Evolutionary conservation across 352 stramenopile genomes (phyloP).

Genomic region (Phytophthora brassicae): DNA sequence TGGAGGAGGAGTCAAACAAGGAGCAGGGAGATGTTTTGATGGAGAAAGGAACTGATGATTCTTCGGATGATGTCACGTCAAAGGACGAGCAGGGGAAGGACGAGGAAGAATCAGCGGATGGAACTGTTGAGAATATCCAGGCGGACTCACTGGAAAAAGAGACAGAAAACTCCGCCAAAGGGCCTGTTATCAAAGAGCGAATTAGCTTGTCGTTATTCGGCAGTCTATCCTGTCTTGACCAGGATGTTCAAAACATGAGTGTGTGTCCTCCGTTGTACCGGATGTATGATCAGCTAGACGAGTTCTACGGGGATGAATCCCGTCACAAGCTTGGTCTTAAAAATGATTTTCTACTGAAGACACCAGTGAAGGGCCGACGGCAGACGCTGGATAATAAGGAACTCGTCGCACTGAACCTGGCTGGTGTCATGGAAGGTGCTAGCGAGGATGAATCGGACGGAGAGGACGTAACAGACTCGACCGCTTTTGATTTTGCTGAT

Average conservation of each 20-base stretch:
- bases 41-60: constrained; percentile 14
- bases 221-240: constrained; percentile 50
- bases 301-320: constrained; percentile 54
- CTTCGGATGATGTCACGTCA: constrained; percentile 12
- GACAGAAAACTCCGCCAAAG: constrained; percentile 1
- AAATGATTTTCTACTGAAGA: constrained; percentile 61
- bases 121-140: no score
- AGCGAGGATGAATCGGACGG: constrained; percentile 47
- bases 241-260: constrained; percentile 54
- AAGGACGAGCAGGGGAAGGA: constrained; percentile 18
- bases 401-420: constrained; percentile 37
- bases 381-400: constrained; percentile 35
- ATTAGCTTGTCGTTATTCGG: constrained; percentile 55
- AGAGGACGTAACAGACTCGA: constrained; percentile 39
- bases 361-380: constrained; percentile 46
- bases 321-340: constrained; percentile 62
- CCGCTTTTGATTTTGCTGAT: constrained; percentile 37
- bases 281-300: constrained; percentile 76
- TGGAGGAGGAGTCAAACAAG: constrained; percentile 16
- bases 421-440: constrained; percentile 39
- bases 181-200: constrained; percentile 28
- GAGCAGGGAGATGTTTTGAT: constrained; percentile 11
- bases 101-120: constrained; percentile 2
- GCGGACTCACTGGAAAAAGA: constrained; percentile 6
- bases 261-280: constrained; percentile 69